phyloP scores from a whole-genome alignment of 805 yeast genomes.

The Candida suzukii region DNA sequence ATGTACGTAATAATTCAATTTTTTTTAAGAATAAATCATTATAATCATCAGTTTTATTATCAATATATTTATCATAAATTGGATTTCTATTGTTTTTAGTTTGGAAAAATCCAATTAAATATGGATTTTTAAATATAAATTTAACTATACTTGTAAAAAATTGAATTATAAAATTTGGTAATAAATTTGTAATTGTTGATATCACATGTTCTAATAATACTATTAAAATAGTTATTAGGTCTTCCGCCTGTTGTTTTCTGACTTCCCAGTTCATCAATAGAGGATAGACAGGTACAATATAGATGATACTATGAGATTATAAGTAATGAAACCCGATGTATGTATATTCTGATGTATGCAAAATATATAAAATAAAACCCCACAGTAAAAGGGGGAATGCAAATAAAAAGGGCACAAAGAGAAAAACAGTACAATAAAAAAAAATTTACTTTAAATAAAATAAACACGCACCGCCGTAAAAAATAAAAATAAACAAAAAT shows the following conservation, averaged over 20 bases:
- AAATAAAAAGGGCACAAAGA: too few species aligned
- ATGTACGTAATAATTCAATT: constrained; percentile 33
- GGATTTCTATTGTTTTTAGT: constrained; percentile 2
- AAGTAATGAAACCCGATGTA: too few species aligned
- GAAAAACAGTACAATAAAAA: too few species aligned
- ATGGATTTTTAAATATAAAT: constrained; percentile 1
- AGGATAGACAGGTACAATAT: too few species aligned
- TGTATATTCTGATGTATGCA: too few species aligned
- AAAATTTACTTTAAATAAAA: too few species aligned
- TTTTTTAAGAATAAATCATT: constrained; percentile 12
- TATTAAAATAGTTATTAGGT: not conserved
- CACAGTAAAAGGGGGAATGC: too few species aligned
- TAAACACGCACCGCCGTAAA: too few species aligned
- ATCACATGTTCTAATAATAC: constrained; percentile 25
- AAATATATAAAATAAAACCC: too few species aligned
- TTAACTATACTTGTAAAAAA: constrained; percentile 18
- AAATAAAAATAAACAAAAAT: too few species aligned
- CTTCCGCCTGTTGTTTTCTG: not conserved
- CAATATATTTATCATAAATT: constrained; percentile 5
- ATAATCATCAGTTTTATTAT: constrained; percentile 4
- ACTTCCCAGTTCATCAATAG: too few species aligned
- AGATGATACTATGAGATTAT: too few species aligned
- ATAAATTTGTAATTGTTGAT: constrained; percentile 26
- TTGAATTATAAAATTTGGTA: constrained; percentile 29
- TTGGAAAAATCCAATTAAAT: not conserved